Percentiles rank a stretch among this genome's conserved stretches.
phyloP scores from a whole-genome alignment of 352 stramenopile species.

The Phytophthora hibernalis region DNA sequence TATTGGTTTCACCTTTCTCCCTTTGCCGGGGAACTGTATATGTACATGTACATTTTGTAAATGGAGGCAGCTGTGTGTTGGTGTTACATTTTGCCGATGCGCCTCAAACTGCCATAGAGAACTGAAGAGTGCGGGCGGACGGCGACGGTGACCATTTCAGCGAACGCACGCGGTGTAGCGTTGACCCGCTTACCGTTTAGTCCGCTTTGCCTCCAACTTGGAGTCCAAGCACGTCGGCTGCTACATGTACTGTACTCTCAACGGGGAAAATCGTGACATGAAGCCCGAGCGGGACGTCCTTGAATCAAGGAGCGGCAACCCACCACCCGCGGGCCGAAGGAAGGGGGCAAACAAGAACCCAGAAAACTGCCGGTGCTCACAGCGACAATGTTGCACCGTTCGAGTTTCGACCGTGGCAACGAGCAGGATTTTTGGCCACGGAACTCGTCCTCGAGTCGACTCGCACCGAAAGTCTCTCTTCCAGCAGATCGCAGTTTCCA shows the following conservation, averaged over 20 bases:
- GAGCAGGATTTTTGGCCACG: neutral
- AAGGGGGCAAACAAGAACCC: neutral
- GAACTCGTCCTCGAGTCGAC: neutral
- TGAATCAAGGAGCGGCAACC: neutral
- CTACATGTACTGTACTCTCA: too few relatives aligned
- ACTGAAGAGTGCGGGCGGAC: neutral
- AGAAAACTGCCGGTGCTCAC: neutral
- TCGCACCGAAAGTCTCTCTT: too few relatives aligned
- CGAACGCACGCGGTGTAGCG: too few relatives aligned
- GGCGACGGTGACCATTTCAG: too few relatives aligned
- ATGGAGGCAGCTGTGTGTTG: neutral
- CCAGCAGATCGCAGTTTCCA: conserved; percentile 11
- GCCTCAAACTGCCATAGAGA: conserved; percentile 11
- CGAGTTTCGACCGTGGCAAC: neutral
- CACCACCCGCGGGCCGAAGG: neutral
- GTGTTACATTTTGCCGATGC: conserved; percentile 17
- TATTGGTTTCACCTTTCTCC: too few relatives aligned
- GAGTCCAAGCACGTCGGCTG: neutral
- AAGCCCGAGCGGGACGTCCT: neutral
- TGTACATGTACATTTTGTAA: too few relatives aligned
- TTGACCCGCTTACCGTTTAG: too few relatives aligned
- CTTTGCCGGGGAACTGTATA: too few relatives aligned
- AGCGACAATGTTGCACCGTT: neutral
- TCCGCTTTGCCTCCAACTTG: too few relatives aligned
- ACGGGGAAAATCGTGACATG: too few relatives aligned